Conservation (phyloP, 1,139 yeast genomes). For the Protomyces arabidopsidicola region DNA sequence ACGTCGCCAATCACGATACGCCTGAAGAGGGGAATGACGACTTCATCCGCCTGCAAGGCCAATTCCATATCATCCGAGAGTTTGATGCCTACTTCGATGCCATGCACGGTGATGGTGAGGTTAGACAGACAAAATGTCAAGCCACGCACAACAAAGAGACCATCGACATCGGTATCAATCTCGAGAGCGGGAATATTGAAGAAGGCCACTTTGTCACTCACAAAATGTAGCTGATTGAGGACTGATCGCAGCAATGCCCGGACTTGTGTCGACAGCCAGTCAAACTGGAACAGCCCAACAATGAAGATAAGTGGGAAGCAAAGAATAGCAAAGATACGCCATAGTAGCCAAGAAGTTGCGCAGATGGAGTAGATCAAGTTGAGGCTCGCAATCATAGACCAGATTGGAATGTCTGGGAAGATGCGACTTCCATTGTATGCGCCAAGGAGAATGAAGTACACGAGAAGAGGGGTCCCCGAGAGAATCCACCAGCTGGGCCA, state of each 20-base stretch:
- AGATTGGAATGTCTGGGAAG: slow-evolving; percentile 16
- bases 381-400: slow-evolving; percentile 9
- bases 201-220: slow-evolving; percentile 24
- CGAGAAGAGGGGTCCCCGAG: slow-evolving; percentile 19
- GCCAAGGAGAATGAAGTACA: slow-evolving; percentile 13
- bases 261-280: slow-evolving; percentile 2
- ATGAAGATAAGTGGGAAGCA: slow-evolving; percentile 11
- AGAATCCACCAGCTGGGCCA: slow-evolving; percentile 24
- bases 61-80: slow-evolving; percentile 25
- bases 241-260: slow-evolving; percentile 1
- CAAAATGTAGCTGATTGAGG: slow-evolving; percentile 14
- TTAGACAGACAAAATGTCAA: slow-evolving; percentile 8
- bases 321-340: slow-evolving; percentile 6
- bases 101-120: slow-evolving; percentile 20
- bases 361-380: slow-evolving; percentile 7
- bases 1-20: slow-evolving; percentile 21
- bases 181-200: slow-evolving; percentile 25
- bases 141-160: slow-evolving; percentile 24
- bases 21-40: slow-evolving; percentile 12
- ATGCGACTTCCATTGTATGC: slow-evolving; percentile 15
- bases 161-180: slow-evolving; percentile 25
- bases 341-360: slow-evolving; percentile 22
- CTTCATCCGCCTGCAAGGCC: slow-evolving; percentile 16
- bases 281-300: slow-evolving; percentile 21
- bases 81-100: slow-evolving; percentile 23